A percentile compares a stretch with the other conserved stretches of the same genome.
These are phyloP conservation scores for Podospora fimiseda DNA, from an alignment of 495 filamentous ascomycete genomes.

Conservation along the genomic window DNA sequence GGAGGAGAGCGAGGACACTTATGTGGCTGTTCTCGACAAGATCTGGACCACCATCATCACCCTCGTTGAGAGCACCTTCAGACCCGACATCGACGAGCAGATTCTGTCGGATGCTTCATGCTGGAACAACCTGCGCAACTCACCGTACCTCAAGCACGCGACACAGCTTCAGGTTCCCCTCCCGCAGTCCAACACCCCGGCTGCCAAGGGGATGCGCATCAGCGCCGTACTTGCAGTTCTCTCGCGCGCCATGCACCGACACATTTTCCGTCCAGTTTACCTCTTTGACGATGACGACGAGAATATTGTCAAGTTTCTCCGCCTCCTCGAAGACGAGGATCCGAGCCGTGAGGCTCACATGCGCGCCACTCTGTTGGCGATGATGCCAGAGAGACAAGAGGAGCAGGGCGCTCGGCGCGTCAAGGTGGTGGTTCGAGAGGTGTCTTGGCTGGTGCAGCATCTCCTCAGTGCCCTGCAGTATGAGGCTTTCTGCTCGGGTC, in stretches of 20 bases:
- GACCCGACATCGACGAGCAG: slow-evolving; percentile 28
- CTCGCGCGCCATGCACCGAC: slow-evolving; percentile 29
- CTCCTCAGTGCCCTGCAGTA: slow-evolving; percentile 28
- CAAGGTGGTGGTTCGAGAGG: slow-evolving; percentile 32
- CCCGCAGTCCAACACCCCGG: slow-evolving; percentile 30
- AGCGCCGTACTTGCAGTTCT: slow-evolving; percentile 30
- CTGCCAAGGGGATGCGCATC: slow-evolving; percentile 36
- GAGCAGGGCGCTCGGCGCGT: slow-evolving; percentile 27
- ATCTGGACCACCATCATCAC: slow-evolving; percentile 35
- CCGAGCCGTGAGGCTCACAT: slow-evolving; percentile 29
- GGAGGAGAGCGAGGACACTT: slow-evolving; percentile 25
- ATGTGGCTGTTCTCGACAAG: slow-evolving; percentile 32
- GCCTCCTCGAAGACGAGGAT: slow-evolving; percentile 29
- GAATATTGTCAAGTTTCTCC: slow-evolving; percentile 28
- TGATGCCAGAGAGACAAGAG: slow-evolving; percentile 27
- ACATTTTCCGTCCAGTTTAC: slow-evolving; percentile 34
- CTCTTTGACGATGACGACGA: slow-evolving; percentile 30
- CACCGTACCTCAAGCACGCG: slow-evolving; percentile 32
- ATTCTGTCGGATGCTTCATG: slow-evolving; percentile 29
- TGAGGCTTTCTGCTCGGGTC: slow-evolving; percentile 27
- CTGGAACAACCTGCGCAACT: slow-evolving; percentile 34
- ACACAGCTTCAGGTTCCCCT: slow-evolving; percentile 29
- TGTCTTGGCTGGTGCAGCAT: slow-evolving; percentile 34
- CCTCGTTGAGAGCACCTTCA: slow-evolving; percentile 31
- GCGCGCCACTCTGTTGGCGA: slow-evolving; percentile 23